A percentile compares a stretch with the other conserved stretches of the same genome.
Conservation (phyloP, 345 rosid genomes). For the Linum usitatissimum region DNA sequence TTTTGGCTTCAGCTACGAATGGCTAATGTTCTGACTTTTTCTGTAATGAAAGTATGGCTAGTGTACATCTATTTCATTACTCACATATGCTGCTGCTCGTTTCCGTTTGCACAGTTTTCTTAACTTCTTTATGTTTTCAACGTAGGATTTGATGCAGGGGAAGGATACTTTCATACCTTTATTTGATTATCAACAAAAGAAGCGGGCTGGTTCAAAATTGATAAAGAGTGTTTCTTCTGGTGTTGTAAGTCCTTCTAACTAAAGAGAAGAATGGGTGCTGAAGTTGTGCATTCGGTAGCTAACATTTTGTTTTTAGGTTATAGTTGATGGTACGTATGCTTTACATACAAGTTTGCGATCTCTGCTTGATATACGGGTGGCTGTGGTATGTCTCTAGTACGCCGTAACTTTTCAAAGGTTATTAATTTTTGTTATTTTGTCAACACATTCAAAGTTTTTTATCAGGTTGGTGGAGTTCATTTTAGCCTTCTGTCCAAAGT, state of each 20-base stretch:
- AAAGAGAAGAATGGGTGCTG: background rate
- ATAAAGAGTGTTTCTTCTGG: slow-evolving; percentile 61
- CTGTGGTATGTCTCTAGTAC: slow-evolving; percentile 52
- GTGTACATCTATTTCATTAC: slow-evolving; percentile 3
- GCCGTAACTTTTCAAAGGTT: slow-evolving; percentile 1
- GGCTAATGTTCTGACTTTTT: too few relatives aligned
- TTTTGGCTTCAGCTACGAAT: too few relatives aligned
- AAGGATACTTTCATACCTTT: slow-evolving; percentile 64
- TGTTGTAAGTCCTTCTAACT: slow-evolving; percentile 43
- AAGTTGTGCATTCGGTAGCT: background rate
- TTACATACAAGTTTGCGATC: slow-evolving; percentile 89
- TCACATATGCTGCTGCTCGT: background rate
- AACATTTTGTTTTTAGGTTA: slow-evolving; percentile 41
- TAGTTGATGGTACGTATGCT: slow-evolving; percentile 98
- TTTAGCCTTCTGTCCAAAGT: slow-evolving; percentile 98
- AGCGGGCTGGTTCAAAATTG: slow-evolving; percentile 39
- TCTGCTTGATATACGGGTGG: slow-evolving; percentile 95
- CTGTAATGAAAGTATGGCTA: slow-evolving; percentile 2
- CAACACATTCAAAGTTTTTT: slow-evolving; percentile 4
- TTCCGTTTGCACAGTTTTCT: slow-evolving; percentile 6
- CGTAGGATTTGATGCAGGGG: slow-evolving; percentile 68
- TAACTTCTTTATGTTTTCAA: slow-evolving; percentile 16
- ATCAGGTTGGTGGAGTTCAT: slow-evolving; percentile 98
- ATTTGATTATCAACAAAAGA: slow-evolving; percentile 87
- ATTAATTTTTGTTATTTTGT: background rate